Evolutionary conservation across 2,329 filamentous ascomycete species (phyloP), one percentile per base, ranked within the genome.

Genomic region (Fusarium cyanostomum): DNA sequence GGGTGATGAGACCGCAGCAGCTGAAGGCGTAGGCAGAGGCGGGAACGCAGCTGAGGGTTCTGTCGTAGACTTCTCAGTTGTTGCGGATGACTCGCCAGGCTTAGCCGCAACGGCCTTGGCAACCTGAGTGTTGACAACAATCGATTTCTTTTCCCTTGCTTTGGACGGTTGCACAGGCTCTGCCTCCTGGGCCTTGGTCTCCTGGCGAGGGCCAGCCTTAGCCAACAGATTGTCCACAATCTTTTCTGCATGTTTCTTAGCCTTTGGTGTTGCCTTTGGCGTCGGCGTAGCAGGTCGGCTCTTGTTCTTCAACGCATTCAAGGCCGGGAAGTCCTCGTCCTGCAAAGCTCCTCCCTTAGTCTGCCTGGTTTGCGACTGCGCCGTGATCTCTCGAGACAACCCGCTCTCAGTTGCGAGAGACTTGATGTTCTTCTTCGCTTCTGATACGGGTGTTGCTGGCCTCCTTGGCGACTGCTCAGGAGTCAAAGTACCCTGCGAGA

Each of bases 261-360:
- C 64, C 37, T 74, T 71, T 4, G 75, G 74, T 38, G 74, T 74
- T 45, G 70, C 70, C 49, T 73, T 78, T 7, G 75, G 70, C 1
- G 73, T 72, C 1, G 76, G 73, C 10, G 76, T 79, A 1, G 78
- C 70, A 4, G 77, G 75, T 71, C 35, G 73, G 50, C 30, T 73
- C 68, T 18, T 66, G 42, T 33, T 79, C 76, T 38, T 74, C 18
- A 79, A 74, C 9, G 82, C 77, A 59, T 84, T 80, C 7, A 89
- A 75, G 4, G 85, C 82, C 10, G 87, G 87, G 66, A 89, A 89
- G 64, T 89, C 86, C 66, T 89, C 86, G 21, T 87, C 84, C 57
- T 86, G 82, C 39, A 88, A 73, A 27, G 82, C 59, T 34, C 53
- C 43, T 41, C 50, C 65, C 49, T 59, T 67, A 1, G 64, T 30